Percentiles rank a stretch among this genome's conserved stretches.
phyloP scores from a whole-genome alignment of 2,329 filamentous ascomycete species.

The Nectriaceae sp. region DNA sequence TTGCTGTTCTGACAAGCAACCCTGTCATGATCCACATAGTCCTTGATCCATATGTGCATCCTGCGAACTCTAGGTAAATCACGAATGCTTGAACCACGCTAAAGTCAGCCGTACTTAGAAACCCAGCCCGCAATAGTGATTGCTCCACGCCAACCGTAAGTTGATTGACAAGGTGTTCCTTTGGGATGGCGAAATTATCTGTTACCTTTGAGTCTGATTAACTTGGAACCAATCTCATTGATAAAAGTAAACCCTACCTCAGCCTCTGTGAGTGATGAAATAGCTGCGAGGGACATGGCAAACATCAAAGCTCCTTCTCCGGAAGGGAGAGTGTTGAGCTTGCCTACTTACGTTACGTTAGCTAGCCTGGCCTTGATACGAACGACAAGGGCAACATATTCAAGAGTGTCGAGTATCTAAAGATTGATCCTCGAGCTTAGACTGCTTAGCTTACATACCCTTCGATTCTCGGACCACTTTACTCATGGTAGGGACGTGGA shows the following conservation, averaged over 20 bases:
- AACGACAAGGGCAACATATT: not conserved
- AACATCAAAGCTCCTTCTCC: conserved; percentile 15
- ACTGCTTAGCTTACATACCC: not conserved
- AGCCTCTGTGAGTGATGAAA: conserved; percentile 10
- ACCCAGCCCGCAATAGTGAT: conserved; percentile 10
- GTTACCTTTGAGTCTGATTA: conserved; percentile 6
- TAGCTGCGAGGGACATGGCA: conserved; percentile 14
- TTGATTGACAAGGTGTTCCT: conserved; percentile 7
- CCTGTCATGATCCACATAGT: conserved; percentile 10
- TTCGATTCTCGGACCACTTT: conserved; percentile 6
- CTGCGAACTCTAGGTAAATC: not conserved
- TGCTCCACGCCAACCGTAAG: conserved; percentile 8
- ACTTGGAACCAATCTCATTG: not conserved
- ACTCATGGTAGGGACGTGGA: conserved; percentile 11
- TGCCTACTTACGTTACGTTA: conserved; percentile 2
- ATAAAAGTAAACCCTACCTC: conserved; percentile 4
- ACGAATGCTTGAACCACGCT: not conserved
- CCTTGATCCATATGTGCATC: not conserved
- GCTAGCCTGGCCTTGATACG: no score
- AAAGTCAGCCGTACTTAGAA: conserved; percentile 2
- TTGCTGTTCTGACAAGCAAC: conserved; percentile 6
- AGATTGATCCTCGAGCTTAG: not conserved
- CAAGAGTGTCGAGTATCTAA: not conserved
- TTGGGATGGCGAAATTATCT: conserved; percentile 9
- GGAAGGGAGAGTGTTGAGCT: not conserved